Percentiles rank a stretch among this genome's conserved stretches.
These are phyloP conservation scores for Penicillium sp. DNA, from an alignment of 2,329 filamentous ascomycete genomes.

Conservation along the genomic window DNA sequence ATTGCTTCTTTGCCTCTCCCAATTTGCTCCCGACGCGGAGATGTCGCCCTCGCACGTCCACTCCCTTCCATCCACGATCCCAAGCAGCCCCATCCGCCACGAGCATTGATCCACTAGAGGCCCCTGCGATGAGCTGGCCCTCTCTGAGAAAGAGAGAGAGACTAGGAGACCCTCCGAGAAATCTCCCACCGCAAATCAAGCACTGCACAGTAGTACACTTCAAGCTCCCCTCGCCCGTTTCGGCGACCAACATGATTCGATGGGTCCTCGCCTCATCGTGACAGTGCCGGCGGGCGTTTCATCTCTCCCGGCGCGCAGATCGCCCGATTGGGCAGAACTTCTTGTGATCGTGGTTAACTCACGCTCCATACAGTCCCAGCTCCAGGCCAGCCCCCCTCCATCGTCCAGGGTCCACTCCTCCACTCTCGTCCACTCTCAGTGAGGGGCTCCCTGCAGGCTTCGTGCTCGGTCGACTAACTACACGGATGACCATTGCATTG, in stretches of 20 bases:
- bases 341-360: conserved; percentile 4
- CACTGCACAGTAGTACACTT: neutral
- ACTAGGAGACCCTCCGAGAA: neutral
- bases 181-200: neutral
- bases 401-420: conserved; percentile 6
- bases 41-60: conserved; percentile 10
- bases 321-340: conserved; percentile 18
- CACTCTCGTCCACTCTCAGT: conserved; percentile 7
- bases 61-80: conserved; percentile 11
- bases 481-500: conserved; percentile 6
- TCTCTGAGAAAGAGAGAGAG: too few species aligned
- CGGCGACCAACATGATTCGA: conserved; percentile 13
- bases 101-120: conserved; percentile 13
- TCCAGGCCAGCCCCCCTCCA: neutral
- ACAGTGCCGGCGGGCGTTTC: conserved; percentile 18
- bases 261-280: neutral
- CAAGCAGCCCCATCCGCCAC: conserved; percentile 6
- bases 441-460: conserved; percentile 5
- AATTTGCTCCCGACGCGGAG: conserved; percentile 11
- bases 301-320: conserved; percentile 23
- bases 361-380: conserved; percentile 4
- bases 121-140: conserved; percentile 31
- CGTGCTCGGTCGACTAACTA: conserved; percentile 18
- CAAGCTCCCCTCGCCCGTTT: conserved; percentile 14
- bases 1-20: conserved; percentile 6